Base-by-base conservation (phyloP, 2,329 filamentous ascomycete genomes). In the Arthrobotrys megalospora region DNA sequence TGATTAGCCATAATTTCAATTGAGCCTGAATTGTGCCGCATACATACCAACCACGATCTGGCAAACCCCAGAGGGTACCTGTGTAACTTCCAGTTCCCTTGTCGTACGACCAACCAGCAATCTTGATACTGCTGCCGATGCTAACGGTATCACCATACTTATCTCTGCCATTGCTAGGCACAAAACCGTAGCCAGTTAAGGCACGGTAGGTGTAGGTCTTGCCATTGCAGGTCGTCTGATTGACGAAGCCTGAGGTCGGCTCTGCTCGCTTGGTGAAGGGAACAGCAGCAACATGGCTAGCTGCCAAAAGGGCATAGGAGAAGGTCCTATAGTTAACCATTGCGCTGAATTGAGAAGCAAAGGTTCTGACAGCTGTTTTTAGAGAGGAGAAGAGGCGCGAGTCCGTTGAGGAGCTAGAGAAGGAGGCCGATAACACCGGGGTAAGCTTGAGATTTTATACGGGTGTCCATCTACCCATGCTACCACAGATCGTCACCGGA, bases 81-180 rank as follows among this genome's bases (percentile, higher is more conserved):
- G 86, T 86, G 82, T 92, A 93, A 65, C 85, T 85, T 81, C 84
- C 86, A 4, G 83, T 82, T 1, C 84, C 84, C 82, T 87, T 88
- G 80, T 85, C 87, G 90, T 91, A 93, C 7, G 87, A 87, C 38
- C 83, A 84, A 75, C 85, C 85, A 70, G 91, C 88, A 34, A 93
- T 84, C n/a, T 90, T 88, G 80, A 91, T 88, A 11, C 89, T 87
- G 72, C 88, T 91, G 7, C 91, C 91, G 64, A 91, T 86, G 1
- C 90, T 90, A 34, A 93, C 85, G 0, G 90, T 93, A 82, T 93
- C 91, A 34, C 90, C 90, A 80, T 88, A 90, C 82, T 90, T 90
- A 84, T 93, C 91, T 36, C 87, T 85, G 1, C 87, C 87, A 81
- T 90, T 86, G 36, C 86, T 86, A 0, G 88, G 84, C 2, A 93